A percentile compares a stretch with the other conserved stretches of the same genome.
These are phyloP conservation scores for Phytophthora melonis DNA, from an alignment of 352 stramenopile species.

Conservation along the genomic window DNA sequence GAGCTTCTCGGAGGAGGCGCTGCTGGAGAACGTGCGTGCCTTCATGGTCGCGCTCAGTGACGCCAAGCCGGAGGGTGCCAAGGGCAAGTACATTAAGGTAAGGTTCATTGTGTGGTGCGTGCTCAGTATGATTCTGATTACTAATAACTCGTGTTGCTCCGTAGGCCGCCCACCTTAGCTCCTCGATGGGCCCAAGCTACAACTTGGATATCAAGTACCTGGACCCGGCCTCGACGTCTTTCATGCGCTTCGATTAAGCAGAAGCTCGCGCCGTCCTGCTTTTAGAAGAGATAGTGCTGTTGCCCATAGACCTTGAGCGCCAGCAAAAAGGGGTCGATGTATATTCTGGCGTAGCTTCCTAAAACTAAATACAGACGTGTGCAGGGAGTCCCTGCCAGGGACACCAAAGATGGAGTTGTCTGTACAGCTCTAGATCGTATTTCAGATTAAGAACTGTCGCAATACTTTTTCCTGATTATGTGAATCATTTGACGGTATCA, in stretches of 20 bases:
- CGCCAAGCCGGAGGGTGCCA: conserved; percentile 93
- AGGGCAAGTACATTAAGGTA: conserved; percentile 95
- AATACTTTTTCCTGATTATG: no score
- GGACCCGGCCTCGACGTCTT: conserved; percentile 82
- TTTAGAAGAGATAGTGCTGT: conserved; percentile 36
- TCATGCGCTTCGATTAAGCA: conserved; percentile 88
- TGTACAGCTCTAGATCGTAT: no score
- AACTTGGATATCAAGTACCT: conserved; percentile 87
- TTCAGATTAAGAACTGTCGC: no score
- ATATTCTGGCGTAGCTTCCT: no score
- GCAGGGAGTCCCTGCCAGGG: no score
- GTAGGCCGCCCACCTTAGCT: conserved; percentile 84
- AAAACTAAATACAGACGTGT: no score
- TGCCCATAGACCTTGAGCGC: conserved; percentile 16
- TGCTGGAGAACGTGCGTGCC: conserved; percentile 93
- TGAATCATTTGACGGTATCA: no score
- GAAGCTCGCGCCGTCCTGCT: conserved; percentile 16
- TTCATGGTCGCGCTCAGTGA: conserved; percentile 93
- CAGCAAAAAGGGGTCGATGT: conserved; percentile 26
- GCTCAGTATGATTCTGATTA: not conserved
- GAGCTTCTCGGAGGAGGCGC: conserved; percentile 89
- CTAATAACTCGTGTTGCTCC: not conserved
- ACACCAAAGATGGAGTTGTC: no score
- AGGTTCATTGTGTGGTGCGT: not conserved
- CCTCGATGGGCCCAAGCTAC: conserved; percentile 85